Conservation (phyloP, 306 rosid genomes). For the Sicyos edulis region DNA sequence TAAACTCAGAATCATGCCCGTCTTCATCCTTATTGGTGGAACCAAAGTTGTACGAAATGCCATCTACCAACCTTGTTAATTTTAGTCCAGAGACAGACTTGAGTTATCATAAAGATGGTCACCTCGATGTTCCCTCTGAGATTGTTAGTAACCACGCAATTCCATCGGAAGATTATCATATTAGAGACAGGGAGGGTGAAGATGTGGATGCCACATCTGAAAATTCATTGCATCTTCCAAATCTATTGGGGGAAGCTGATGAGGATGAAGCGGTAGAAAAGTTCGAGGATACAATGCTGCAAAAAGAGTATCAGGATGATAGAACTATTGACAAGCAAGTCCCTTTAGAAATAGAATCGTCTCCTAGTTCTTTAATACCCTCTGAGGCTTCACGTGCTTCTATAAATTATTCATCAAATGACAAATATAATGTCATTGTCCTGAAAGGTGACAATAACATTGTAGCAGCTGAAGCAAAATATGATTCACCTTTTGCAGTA, state of each 20-base stretch:
- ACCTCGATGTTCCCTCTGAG: constrained; percentile 28
- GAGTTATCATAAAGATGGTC: constrained; percentile 32
- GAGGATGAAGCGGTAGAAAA: constrained; percentile 28
- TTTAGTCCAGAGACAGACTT: constrained; percentile 30
- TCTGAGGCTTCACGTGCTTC: constrained; percentile 26
- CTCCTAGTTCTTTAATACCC: constrained; percentile 22
- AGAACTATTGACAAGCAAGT: constrained; percentile 33
- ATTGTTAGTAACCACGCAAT: constrained; percentile 25
- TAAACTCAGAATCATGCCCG: constrained; percentile 34
- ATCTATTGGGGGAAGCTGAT: constrained; percentile 32
- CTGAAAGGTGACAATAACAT: constrained; percentile 25
- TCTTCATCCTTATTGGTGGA: constrained; percentile 23
- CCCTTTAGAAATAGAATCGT: constrained; percentile 30
- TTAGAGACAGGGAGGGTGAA: constrained; percentile 32
- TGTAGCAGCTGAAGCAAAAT: constrained; percentile 27
- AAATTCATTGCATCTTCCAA: constrained; percentile 28
- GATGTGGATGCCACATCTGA: constrained; percentile 34
- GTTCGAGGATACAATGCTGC: constrained; percentile 31
- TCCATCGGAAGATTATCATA: constrained; percentile 32
- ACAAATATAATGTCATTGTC: constrained; percentile 12
- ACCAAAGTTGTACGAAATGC: constrained; percentile 31
- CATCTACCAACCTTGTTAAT: constrained; percentile 22
- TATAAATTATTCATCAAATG: constrained; percentile 26
- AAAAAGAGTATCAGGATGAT: constrained; percentile 32
- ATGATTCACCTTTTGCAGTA: constrained; percentile 30